Conservation (phyloP, 1,139 yeast species). For the Candida pseudoviswanathii region DNA sequence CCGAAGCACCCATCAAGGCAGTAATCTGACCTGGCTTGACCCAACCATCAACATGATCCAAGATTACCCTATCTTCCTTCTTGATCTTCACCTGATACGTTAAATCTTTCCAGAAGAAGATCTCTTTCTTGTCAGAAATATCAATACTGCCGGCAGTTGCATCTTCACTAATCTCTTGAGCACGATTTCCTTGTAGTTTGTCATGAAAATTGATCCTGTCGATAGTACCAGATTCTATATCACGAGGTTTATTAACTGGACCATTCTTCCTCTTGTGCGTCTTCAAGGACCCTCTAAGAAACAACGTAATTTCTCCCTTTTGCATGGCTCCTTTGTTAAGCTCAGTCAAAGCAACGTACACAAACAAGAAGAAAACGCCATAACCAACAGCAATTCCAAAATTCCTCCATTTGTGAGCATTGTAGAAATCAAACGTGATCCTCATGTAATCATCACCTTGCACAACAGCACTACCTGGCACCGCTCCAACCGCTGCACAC, state of each 20-base stretch:
- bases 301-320: conserved; percentile 80
- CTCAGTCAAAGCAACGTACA: conserved; percentile 63
- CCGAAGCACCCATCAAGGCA: conserved; percentile 36
- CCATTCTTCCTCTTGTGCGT: conserved; percentile 6
- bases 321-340: conserved; percentile 74
- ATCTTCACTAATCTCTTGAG: background rate
- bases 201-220: conserved; percentile 15
- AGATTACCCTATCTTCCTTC: conserved; percentile 58
- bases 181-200: conserved; percentile 33
- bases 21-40: conserved; percentile 36
- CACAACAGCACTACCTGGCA: conserved; percentile 55
- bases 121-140: conserved; percentile 29
- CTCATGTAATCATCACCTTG: conserved; percentile 59
- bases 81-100: conserved; percentile 74
- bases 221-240: conserved; percentile 7
- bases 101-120: conserved; percentile 80
- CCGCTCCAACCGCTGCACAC: conserved; percentile 69
- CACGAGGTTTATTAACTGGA: background rate
- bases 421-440: conserved; percentile 48
- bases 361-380: conserved; percentile 51
- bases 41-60: conserved; percentile 73
- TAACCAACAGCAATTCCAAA: conserved; percentile 70
- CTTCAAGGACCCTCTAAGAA: conserved; percentile 24
- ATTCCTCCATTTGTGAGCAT: conserved; percentile 80
- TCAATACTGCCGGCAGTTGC: background rate